phyloP scores from a whole-genome alignment of 345 rosid species.

The Geranium brycei region DNA sequence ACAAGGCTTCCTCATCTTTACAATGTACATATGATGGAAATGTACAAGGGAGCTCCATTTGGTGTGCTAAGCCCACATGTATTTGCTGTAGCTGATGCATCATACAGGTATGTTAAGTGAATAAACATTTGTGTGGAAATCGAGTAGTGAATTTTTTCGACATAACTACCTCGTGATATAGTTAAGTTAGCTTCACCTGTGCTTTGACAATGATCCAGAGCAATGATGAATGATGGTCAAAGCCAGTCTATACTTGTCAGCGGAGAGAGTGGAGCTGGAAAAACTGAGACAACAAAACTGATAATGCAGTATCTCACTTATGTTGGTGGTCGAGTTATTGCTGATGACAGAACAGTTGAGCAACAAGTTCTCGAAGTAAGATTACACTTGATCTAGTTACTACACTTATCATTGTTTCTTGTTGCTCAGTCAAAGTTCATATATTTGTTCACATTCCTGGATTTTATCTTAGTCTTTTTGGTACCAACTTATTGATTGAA shows the following conservation, averaged over 20 bases:
- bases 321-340: constrained; percentile 91
- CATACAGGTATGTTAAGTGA: constrained; percentile 58
- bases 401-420: background rate
- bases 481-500: background rate
- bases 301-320: constrained; percentile 96
- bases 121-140: constrained; percentile 1
- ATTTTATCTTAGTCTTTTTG: background rate
- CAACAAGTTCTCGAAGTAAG: constrained; percentile 99
- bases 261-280: constrained; percentile 99
- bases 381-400: constrained; percentile 2
- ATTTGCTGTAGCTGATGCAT: constrained; percentile 95
- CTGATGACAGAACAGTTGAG: constrained; percentile 80
- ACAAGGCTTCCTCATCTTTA: constrained; percentile 98
- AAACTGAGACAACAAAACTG: constrained; percentile 98
- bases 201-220: constrained; percentile 39
- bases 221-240: constrained; percentile 71
- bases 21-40: constrained; percentile 96
- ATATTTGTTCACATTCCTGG: background rate
- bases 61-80: constrained; percentile 98
- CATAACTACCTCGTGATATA: constrained; percentile 7
- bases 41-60: constrained; percentile 89
- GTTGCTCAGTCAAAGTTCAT: background rate
- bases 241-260: constrained; percentile 97
- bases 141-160: constrained; percentile 5
- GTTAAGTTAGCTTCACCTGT: constrained; percentile 18